Evolutionary conservation across 208 protist genomes (phyloP), one percentile per base, ranked within the genome.

Genomic region (Herpetomonas tarakana): DNA sequence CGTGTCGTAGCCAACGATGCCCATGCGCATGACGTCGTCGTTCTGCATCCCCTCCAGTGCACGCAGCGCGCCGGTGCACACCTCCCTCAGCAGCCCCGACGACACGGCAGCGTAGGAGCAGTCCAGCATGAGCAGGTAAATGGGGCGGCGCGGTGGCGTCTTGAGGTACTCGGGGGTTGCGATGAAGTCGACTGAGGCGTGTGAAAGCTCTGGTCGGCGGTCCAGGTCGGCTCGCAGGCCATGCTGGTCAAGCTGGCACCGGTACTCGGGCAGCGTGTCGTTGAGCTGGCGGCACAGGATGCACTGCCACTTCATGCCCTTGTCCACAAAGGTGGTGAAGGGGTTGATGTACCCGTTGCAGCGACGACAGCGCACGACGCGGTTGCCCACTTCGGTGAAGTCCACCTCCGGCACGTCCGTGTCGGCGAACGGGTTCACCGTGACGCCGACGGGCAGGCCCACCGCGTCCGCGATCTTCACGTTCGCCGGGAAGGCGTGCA

Each of bases 331-430:
- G 2, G 66, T 79, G 25, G 97, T 97, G 78, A 98, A 99, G 46
- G 98, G 97, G 76, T 99, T 99, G 53, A 99, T 98, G 78, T 99
- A 99, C 28, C 91, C 84, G 46, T 81, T 81, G 73, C 98, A 99
- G 52, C 68, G 71, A 25, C 75, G 64, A 75, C 90, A 96, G 12
- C 90, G 83, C 14, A 96, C 72, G 64, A 96, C 87, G 28, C 71
- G 62, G 56, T 86, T 83, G 31, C 79, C 85, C 31, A 83, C 46
- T 47, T 69, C 58, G 26, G 78, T 64, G 52, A 90, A 76, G 76
- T 91, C 78, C 58, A 90, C 88, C 68, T 87, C 73, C 19, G 76
- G 71, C 24, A 87, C 46, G 18, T 72, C 62, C 4, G 67, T 52
- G 38, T 92, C 83, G 0, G 82, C 84, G 52, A 94, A 92, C 11